Percentiles rank a stretch among this genome's conserved stretches.
phyloP scores from a whole-genome alignment of 2,329 filamentous ascomycete genomes.

The Neopestalotiopsis clavispora region DNA sequence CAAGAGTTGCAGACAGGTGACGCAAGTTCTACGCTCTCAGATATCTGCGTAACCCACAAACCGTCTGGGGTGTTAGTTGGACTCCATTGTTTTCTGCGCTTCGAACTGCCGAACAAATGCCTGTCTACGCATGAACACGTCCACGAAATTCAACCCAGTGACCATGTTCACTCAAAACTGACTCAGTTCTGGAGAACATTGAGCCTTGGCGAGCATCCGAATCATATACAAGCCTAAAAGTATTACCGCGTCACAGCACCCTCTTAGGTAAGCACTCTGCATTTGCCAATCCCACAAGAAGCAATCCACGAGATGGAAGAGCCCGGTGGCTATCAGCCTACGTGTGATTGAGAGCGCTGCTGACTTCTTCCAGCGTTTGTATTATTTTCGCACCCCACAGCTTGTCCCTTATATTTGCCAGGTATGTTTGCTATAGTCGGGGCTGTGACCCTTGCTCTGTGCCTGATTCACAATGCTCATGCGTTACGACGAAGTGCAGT shows the following conservation, averaged over 20 bases:
- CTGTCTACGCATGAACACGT: constrained; percentile 11
- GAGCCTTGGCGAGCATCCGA: background rate
- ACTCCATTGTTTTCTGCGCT: background rate
- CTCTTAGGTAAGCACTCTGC: background rate
- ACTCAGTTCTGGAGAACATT: constrained; percentile 3
- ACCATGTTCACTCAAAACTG: constrained; percentile 7
- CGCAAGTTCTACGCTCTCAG: background rate
- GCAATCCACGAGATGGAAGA: no score
- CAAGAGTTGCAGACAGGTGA: background rate
- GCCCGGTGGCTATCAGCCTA: no score
- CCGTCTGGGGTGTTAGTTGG: background rate
- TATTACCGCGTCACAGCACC: background rate
- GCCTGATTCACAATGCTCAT: constrained; percentile 17
- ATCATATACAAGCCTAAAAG: background rate
- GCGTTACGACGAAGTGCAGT: constrained; percentile 23
- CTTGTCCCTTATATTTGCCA: background rate
- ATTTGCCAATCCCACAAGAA: no score
- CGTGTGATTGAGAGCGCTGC: background rate
- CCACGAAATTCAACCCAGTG: background rate
- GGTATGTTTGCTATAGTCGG: constrained; percentile 1
- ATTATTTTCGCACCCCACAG: background rate
- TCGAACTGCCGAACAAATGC: background rate
- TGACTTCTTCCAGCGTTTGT: background rate
- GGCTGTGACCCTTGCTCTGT: constrained; percentile 18
- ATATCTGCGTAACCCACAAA: background rate